Conservation (phyloP, 2,329 filamentous ascomycete species). For the Epichloe uncinata region DNA sequence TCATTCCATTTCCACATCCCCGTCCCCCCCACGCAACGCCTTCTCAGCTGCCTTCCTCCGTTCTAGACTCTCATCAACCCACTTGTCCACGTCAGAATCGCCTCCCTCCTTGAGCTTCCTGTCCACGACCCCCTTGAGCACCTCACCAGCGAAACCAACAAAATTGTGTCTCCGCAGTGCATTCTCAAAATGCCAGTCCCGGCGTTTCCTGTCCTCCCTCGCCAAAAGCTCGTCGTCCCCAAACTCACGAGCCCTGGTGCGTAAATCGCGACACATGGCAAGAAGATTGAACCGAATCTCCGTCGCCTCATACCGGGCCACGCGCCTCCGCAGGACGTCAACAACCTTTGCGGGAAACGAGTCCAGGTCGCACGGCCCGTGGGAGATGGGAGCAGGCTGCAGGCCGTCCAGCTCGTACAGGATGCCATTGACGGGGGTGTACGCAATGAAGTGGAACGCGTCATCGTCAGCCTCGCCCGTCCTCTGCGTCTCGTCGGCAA, state of each 20-base stretch:
- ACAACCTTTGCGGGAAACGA: conserved; percentile 73
- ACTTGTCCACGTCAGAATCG: conserved; percentile 52
- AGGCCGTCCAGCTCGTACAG: conserved; percentile 94
- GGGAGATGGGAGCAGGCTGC: conserved; percentile 81
- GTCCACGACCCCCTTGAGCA: conserved; percentile 74
- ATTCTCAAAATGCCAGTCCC: conserved; percentile 91
- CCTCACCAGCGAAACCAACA: conserved; percentile 83
- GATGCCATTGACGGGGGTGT: conserved; percentile 64
- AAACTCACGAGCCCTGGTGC: conserved; percentile 63
- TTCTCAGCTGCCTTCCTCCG: conserved; percentile 33
- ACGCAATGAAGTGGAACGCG: conserved; percentile 95
- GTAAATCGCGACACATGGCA: conserved; percentile 77
- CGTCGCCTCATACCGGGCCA: conserved; percentile 68
- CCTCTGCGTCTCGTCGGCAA: conserved; percentile 73
- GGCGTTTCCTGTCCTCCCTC: conserved; percentile 70
- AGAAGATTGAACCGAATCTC: conserved; percentile 96
- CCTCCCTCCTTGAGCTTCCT: conserved; percentile 56
- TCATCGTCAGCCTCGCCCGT: conserved; percentile 67
- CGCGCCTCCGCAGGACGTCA: conserved; percentile 70
- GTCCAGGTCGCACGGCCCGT: conserved; percentile 58
- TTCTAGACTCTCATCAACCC: conserved; percentile 56
- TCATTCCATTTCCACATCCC: conserved; percentile 29
- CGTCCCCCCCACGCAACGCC: conserved; percentile 20
- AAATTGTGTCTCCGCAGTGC: conserved; percentile 87
- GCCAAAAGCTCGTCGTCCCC: conserved; percentile 69